Base-by-base conservation (phyloP, 805 yeast species). In the Yarrowia sp. region DNA sequence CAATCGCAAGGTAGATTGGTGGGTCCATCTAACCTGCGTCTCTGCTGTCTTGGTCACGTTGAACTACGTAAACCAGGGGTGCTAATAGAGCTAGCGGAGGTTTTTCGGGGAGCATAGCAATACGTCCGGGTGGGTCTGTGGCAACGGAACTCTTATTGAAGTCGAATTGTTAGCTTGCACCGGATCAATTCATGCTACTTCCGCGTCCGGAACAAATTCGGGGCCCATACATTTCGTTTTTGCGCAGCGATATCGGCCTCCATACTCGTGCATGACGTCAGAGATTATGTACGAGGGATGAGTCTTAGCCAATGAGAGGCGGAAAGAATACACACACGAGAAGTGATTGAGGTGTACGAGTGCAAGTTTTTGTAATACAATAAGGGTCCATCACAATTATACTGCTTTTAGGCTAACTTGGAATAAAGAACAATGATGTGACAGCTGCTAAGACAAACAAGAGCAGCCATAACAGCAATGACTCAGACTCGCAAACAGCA, bases 11-110 rank as follows among this genome's bases (percentile, higher is more conserved):
- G 50, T 46, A 46, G 32, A 35, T 46, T 46, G 14, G 26, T 45
- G 50, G 50, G 15, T 46, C 38, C 58, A 52, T 52, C 58, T 14
- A 14, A 53, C 59, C 59, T 53, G 59, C 59, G 19, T 53, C 59
- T 53, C n/a, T 53, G 45, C 59, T 53, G 59, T 40, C 59, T n/a
- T 8, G 2, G 45, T 53, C 59, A 53, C 59, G 59, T 53, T 53
- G 59, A 14, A 12, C 26, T 35, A 50, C 1, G 16, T 53, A 45
- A 14, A 12, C 26, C n/a, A 50, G 3, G 16, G 12, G 58, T 14
- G 16, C 35, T 12, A 50, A 36, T 5, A 26, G 22, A n/a, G 38
- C 55, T 50, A 35, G 22, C 58, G 58, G 58, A 36, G 58, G 8
- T 36, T 38, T 53, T 19, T 53, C 58, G 58, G 58, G 7, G 5